A percentile compares a stretch with the other conserved stretches of the same genome.
phyloP scores from a whole-genome alignment of 1,139 yeast genomes.

The Taphrina wiesneri region DNA sequence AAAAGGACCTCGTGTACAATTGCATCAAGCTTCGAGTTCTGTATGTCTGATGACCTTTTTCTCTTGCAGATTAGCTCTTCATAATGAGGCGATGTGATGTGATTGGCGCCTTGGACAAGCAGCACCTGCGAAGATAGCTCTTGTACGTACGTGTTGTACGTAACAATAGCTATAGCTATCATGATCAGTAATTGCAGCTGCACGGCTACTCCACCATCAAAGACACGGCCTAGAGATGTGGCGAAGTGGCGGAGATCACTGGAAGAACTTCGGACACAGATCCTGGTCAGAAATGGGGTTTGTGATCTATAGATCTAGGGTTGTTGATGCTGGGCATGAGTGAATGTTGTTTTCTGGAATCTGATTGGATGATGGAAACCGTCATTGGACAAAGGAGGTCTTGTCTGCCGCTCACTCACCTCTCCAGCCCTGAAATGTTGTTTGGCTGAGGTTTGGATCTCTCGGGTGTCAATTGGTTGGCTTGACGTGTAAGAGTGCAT shows the following conservation, averaged over 20 bases:
- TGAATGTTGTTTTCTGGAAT: background rate
- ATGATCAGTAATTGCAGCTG: too few species aligned
- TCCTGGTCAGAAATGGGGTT: too few species aligned
- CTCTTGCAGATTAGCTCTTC: too few species aligned
- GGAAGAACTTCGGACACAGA: background rate
- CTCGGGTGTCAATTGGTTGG: background rate
- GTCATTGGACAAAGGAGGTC: background rate
- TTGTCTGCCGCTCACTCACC: background rate
- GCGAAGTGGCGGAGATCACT: background rate
- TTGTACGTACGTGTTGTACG: too few species aligned
- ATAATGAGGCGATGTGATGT: too few species aligned
- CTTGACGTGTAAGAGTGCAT: conserved; percentile 2
- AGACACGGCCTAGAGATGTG: background rate
- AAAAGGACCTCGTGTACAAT: background rate
- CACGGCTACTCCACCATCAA: background rate
- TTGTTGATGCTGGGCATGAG: background rate
- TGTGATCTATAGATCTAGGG: background rate
- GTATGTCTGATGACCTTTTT: too few species aligned
- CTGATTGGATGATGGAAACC: background rate
- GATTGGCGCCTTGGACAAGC: too few species aligned
- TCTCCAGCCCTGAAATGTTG: too few species aligned
- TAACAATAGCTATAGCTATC: too few species aligned
- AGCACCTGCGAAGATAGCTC: too few species aligned
- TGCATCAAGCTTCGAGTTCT: too few species aligned
- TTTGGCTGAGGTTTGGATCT: background rate